Percentiles rank a stretch among this genome's conserved stretches.
Conservation (phyloP, 177 flowering plant species). For the Tripterygium wilfordii region DNA sequence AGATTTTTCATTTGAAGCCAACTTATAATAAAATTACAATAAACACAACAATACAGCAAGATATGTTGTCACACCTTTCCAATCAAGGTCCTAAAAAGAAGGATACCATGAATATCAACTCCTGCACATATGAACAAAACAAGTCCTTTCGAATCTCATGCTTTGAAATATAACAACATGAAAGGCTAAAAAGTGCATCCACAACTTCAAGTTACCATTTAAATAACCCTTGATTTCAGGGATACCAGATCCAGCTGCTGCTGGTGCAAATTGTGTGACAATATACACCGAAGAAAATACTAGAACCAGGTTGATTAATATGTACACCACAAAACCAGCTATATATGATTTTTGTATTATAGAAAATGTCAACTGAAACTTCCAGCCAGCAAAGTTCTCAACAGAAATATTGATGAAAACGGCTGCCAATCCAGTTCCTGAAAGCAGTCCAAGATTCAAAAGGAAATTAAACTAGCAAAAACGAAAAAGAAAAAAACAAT, state of each 20-base stretch:
- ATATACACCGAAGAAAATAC: constrained; percentile 87
- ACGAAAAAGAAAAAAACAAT: background rate
- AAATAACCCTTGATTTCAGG: constrained; percentile 98
- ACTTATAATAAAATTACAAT: background rate
- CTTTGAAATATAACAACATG: background rate
- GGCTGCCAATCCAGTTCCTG: constrained; percentile 93
- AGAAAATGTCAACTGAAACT: constrained; percentile 68
- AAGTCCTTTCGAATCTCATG: constrained; percentile 11
- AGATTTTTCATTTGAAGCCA: too few species aligned
- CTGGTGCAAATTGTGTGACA: constrained; percentile 85
- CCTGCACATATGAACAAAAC: constrained; percentile 66
- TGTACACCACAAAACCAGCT: constrained; percentile 76
- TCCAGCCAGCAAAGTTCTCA: constrained; percentile 98
- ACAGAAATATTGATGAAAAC: constrained; percentile 91
- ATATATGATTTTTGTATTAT: constrained; percentile 86
- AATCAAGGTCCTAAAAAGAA: constrained; percentile 88
- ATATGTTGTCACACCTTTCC: constrained; percentile 75
- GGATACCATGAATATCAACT: constrained; percentile 85
- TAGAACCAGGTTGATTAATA: constrained; percentile 64
- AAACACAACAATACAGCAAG: too few species aligned
- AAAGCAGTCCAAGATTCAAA: too few species aligned
- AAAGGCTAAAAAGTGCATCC: background rate
- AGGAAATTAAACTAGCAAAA: background rate
- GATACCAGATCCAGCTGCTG: constrained; percentile 95
- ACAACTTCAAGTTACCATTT: constrained; percentile 49